Percentiles rank a stretch among this genome's conserved stretches.
phyloP scores from a whole-genome alignment of 164 flowering plant genomes.

The Annona cherimola region DNA sequence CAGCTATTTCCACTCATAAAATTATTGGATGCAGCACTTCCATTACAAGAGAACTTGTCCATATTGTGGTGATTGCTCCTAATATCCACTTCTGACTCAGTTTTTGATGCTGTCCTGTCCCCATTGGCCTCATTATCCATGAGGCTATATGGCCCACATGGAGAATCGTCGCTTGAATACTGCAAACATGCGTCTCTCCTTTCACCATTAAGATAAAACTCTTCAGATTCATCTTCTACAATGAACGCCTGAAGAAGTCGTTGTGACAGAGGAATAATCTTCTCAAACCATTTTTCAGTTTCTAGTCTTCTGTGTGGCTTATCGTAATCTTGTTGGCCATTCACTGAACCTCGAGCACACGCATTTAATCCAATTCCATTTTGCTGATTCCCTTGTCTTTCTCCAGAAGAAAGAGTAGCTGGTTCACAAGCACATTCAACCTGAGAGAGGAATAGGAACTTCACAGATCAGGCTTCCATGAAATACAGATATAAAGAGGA shows the following conservation, averaged over 20 bases:
- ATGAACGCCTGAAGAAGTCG: conserved; percentile 81
- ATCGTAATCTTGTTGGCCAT: conserved; percentile 26
- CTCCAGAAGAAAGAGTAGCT: conserved; percentile 24
- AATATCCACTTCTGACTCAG: conserved; percentile 26
- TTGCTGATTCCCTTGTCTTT: conserved; percentile 20
- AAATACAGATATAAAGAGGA: background rate
- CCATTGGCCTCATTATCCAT: conserved; percentile 27
- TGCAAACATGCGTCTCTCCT: conserved; percentile 28
- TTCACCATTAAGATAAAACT: conserved; percentile 34
- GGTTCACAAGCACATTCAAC: conserved; percentile 25
- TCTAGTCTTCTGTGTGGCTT: conserved; percentile 24
- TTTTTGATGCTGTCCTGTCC: conserved; percentile 29
- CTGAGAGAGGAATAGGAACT: conserved; percentile 20
- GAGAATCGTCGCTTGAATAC: conserved; percentile 28
- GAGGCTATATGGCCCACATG: conserved; percentile 22
- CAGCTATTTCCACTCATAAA: conserved; percentile 23
- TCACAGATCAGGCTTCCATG: background rate
- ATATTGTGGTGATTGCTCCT: conserved; percentile 20
- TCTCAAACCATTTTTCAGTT: conserved; percentile 27
- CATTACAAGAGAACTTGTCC: conserved; percentile 42
- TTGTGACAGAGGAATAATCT: conserved; percentile 60
- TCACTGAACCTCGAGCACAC: conserved; percentile 20
- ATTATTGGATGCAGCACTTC: conserved; percentile 30
- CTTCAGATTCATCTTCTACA: conserved; percentile 64
- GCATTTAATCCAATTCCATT: conserved; percentile 25